Percentiles rank a stretch among this genome's conserved stretches.
These are phyloP conservation scores for Tilletiaria anomala DNA, from an alignment of 1,284 basidiomycete genomes.

Conservation along the genomic window DNA sequence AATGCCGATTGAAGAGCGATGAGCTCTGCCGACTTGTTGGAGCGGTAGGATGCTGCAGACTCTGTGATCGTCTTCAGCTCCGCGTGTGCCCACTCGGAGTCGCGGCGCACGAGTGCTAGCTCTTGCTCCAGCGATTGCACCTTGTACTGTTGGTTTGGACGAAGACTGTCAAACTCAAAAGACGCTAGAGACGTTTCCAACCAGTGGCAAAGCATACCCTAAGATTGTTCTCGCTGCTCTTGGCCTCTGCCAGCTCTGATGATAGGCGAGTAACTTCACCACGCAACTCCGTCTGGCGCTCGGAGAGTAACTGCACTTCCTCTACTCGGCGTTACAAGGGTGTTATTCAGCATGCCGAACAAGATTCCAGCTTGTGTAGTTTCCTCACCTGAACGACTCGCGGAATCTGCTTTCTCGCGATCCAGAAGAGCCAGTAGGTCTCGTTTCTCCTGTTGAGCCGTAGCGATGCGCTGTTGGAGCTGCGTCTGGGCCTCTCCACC, in stretches of 20 bases:
- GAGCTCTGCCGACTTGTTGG: constrained; percentile 10
- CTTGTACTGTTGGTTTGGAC: constrained; percentile 52
- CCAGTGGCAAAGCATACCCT: no score
- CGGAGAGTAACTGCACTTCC: background rate
- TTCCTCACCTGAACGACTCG: no score
- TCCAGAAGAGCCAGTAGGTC: no score
- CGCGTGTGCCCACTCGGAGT: constrained; percentile 49
- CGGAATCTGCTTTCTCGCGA: no score
- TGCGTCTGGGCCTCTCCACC: no score
- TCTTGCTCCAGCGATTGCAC: constrained; percentile 64
- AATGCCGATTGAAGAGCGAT: constrained; percentile 57
- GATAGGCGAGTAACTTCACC: background rate
- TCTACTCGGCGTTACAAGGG: background rate
- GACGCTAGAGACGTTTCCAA: no score
- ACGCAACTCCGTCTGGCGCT: background rate
- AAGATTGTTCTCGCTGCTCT: no score
- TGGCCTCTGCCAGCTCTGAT: background rate
- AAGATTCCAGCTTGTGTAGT: no score
- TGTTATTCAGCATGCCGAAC: no score
- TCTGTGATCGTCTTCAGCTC: constrained; percentile 27
- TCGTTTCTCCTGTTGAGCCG: no score
- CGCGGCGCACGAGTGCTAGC: constrained; percentile 55
- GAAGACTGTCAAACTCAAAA: background rate
- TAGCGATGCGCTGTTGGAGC: no score
- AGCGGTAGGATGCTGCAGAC: constrained; percentile 12